Conservation (phyloP, 2,329 filamentous ascomycete genomes). For the Trichoderma polysporum region DNA sequence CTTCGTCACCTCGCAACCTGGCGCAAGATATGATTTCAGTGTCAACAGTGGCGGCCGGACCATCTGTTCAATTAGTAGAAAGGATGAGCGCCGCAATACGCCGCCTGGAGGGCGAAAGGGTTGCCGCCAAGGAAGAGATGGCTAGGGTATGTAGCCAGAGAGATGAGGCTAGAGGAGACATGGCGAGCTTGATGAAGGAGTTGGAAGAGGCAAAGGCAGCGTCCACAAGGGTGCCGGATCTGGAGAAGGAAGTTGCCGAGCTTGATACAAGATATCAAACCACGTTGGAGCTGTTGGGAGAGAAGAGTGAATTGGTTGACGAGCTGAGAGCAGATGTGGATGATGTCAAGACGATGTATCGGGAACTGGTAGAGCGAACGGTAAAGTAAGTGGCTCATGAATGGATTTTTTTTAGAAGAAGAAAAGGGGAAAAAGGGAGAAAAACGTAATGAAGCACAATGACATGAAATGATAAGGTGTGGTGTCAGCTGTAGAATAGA, state of each 20-base stretch:
- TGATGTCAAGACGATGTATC: constrained; percentile 95
- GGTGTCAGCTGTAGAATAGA: constrained; percentile 15
- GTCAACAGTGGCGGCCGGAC: constrained; percentile 85
- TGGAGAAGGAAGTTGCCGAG: constrained; percentile 67
- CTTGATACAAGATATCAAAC: constrained; percentile 82
- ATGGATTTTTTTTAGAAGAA: background rate
- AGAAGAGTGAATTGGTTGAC: constrained; percentile 94
- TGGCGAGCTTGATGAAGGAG: constrained; percentile 88
- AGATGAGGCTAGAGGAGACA: constrained; percentile 87
- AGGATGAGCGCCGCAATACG: constrained; percentile 93
- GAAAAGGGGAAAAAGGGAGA: background rate
- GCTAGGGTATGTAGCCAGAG: constrained; percentile 76
- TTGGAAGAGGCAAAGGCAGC: constrained; percentile 67
- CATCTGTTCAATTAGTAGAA: constrained; percentile 92
- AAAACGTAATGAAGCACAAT: background rate
- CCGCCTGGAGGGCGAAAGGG: constrained; percentile 86
- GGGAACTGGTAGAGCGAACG: constrained; percentile 84
- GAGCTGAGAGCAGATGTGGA: constrained; percentile 85
- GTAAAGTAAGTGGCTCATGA: constrained; percentile 56
- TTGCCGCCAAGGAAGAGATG: constrained; percentile 83
- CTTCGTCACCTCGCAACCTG: constrained; percentile 64
- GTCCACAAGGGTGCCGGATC: constrained; percentile 57
- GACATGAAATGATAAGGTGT: constrained; percentile 4
- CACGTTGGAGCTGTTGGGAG: constrained; percentile 89
- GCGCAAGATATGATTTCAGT: constrained; percentile 84